Percentiles rank a stretch among this genome's conserved stretches.
Evolutionary conservation across 371 early-diverging fungal genomes (phyloP).

Genomic region (Mortierella sp.): DNA sequence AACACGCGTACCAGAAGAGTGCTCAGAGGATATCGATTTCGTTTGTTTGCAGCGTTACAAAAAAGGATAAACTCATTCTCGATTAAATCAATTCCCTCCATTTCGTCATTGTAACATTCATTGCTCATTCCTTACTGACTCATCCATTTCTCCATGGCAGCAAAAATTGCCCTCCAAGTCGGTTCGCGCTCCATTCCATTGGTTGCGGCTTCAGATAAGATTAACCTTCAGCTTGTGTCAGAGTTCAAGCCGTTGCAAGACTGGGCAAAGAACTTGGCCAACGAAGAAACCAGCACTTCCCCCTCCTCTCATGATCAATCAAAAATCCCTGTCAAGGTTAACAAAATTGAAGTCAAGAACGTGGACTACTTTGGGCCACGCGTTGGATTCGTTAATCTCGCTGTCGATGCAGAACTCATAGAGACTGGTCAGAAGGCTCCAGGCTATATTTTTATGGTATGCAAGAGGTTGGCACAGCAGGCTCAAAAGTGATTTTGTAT

Average conservation of each 20-base stretch:
- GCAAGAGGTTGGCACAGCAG: background rate
- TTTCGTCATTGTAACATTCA: background rate
- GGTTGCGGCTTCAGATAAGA: constrained; percentile 34
- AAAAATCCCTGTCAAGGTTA: constrained; percentile 31
- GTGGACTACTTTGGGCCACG: constrained; percentile 77
- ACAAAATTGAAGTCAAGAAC: constrained; percentile 72
- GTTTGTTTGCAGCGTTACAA: too few relatives aligned
- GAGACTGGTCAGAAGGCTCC: constrained; percentile 71
- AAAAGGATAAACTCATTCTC: too few relatives aligned
- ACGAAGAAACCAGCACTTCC: constrained; percentile 43
- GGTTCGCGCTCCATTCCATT: constrained; percentile 57
- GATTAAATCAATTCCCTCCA: too few relatives aligned
- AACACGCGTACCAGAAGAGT: too few relatives aligned
- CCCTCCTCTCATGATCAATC: background rate
- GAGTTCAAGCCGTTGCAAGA: constrained; percentile 73
- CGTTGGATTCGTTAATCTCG: constrained; percentile 84
- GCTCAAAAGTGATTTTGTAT: background rate
- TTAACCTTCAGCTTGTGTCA: constrained; percentile 59
- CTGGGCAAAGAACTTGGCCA: constrained; percentile 69
- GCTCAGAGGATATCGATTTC: too few relatives aligned
- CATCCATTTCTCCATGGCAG: constrained; percentile 24
- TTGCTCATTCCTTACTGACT: background rate
- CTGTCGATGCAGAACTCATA: constrained; percentile 65
- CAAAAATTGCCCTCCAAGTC: constrained; percentile 39
- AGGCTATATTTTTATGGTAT: constrained; percentile 85